phyloP scores from a whole-genome alignment of 768 basidiomycete genomes.

The Phanerochaete sordida region DNA sequence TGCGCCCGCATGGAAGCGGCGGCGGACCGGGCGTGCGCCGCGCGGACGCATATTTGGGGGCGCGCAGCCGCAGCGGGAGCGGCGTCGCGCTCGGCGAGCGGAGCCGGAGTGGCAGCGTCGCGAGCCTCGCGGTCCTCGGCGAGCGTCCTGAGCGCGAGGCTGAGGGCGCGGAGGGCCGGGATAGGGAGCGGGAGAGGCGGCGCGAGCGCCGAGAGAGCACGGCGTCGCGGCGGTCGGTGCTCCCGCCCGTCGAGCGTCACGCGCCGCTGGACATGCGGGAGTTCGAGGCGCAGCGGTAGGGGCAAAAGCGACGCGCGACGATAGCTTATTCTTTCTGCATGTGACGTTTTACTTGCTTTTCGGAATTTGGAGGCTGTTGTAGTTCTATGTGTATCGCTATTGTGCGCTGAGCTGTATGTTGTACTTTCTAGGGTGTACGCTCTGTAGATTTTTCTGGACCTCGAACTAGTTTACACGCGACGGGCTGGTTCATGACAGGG shows the following conservation, averaged over 20 bases:
- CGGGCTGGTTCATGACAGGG: too few species aligned
- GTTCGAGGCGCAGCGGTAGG: background rate
- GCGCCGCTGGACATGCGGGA: slow-evolving; percentile 17
- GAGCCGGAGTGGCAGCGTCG: too few species aligned
- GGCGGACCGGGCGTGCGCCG: slow-evolving; percentile 11
- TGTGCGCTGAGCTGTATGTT: too few species aligned
- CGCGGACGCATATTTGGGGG: slow-evolving; percentile 2
- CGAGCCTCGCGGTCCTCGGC: background rate
- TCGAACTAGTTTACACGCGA: too few species aligned
- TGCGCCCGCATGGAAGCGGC: background rate
- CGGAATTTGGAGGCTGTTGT: too few species aligned
- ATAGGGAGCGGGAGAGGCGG: background rate
- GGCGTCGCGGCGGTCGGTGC: background rate
- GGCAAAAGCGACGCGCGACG: too few species aligned
- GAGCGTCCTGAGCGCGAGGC: slow-evolving; percentile 2
- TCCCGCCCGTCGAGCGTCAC: slow-evolving; percentile 17
- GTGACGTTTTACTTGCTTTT: too few species aligned
- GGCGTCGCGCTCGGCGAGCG: background rate
- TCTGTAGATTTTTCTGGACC: too few species aligned
- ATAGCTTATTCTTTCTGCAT: background rate
- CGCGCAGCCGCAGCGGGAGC: too few species aligned
- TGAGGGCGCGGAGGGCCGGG: background rate
- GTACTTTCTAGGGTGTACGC: too few species aligned
- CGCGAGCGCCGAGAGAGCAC: background rate
- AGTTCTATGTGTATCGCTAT: too few species aligned